Percentiles rank a stretch among this genome's conserved stretches.
These are phyloP conservation scores for Trametes sp. DNA, from an alignment of 1,284 basidiomycete species.

Conservation along the genomic window DNA sequence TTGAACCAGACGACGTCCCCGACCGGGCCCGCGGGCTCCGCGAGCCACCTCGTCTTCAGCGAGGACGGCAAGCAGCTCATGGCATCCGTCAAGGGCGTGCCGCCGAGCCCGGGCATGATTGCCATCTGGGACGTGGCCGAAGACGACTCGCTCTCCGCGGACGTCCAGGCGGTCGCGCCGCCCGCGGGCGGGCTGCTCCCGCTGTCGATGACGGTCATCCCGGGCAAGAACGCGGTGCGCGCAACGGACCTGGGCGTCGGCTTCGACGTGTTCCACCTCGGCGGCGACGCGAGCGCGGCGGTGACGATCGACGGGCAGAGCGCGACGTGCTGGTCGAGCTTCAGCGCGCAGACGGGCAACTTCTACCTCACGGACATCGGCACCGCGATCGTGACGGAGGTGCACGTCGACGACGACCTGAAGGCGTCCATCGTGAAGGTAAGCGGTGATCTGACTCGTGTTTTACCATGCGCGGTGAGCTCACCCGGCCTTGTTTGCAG, in stretches of 20 bases:
- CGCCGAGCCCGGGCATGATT: constrained; percentile 53
- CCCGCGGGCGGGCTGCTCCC: constrained; percentile 50
- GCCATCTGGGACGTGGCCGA: constrained; percentile 53
- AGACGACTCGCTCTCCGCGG: constrained; percentile 50
- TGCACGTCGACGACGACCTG: constrained; percentile 53
- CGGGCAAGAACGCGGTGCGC: constrained; percentile 54
- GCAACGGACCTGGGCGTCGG: constrained; percentile 55
- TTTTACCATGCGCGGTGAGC: neutral
- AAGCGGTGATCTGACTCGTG: neutral
- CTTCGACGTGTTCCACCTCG: constrained; percentile 54
- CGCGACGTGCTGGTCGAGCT: no score
- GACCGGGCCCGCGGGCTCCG: constrained; percentile 47
- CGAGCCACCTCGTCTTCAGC: constrained; percentile 55
- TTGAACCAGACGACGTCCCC: constrained; percentile 56
- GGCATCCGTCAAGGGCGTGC: constrained; percentile 55
- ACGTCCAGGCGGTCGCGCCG: constrained; percentile 48
- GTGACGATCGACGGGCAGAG: constrained; percentile 49
- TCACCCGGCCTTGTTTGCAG: constrained; percentile 29
- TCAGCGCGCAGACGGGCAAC: no score
- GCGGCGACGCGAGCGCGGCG: constrained; percentile 41
- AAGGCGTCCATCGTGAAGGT: constrained; percentile 53
- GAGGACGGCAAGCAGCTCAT: no score
- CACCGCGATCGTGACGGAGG: constrained; percentile 54
- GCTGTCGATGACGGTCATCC: constrained; percentile 55
- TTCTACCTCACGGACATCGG: no score